A percentile compares a stretch with the other conserved stretches of the same genome.
phyloP scores from a whole-genome alignment of 768 basidiomycete species.

The Termitomyces sp. region DNA sequence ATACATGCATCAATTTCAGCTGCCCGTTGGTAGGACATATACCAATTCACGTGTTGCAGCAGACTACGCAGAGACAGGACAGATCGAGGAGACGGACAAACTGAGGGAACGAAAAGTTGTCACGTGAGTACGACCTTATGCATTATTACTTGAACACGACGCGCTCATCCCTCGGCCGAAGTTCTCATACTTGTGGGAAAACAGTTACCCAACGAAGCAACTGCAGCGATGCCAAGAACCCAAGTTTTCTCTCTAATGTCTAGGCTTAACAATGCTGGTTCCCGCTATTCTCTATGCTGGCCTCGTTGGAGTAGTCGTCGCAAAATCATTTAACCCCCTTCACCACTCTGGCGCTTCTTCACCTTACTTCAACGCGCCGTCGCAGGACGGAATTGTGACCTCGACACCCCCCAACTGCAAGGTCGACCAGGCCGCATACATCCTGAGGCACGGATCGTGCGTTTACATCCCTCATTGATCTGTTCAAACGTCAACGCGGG shows the following conservation, averaged over 20 bases:
- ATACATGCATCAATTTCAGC: too few relatives aligned
- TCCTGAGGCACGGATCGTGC: conserved; percentile 36
- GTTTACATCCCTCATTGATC: conserved; percentile 1
- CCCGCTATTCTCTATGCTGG: background rate
- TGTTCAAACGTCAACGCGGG: too few relatives aligned
- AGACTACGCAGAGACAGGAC: too few relatives aligned
- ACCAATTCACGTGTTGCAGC: too few relatives aligned
- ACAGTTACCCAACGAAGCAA: background rate
- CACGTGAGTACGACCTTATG: too few relatives aligned
- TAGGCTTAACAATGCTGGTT: background rate
- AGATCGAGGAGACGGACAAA: too few relatives aligned
- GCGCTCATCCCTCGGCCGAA: background rate
- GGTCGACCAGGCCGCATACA: conserved; percentile 39
- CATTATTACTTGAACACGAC: too few relatives aligned
- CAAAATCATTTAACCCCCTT: conserved; percentile 25
- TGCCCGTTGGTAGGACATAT: too few relatives aligned
- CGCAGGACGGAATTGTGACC: conserved; percentile 25
- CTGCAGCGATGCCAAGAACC: too few relatives aligned
- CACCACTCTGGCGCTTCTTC: conserved; percentile 37
- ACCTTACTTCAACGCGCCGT: conserved; percentile 37
- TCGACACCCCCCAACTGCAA: conserved; percentile 30
- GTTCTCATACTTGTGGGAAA: background rate
- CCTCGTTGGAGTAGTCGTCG: background rate
- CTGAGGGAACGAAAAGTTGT: too few relatives aligned
- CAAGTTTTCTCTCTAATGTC: background rate